These are phyloP conservation scores for Fusarium paranaense DNA, from an alignment of 2,329 filamentous ascomycete genomes.

Conservation along the genomic window DNA sequence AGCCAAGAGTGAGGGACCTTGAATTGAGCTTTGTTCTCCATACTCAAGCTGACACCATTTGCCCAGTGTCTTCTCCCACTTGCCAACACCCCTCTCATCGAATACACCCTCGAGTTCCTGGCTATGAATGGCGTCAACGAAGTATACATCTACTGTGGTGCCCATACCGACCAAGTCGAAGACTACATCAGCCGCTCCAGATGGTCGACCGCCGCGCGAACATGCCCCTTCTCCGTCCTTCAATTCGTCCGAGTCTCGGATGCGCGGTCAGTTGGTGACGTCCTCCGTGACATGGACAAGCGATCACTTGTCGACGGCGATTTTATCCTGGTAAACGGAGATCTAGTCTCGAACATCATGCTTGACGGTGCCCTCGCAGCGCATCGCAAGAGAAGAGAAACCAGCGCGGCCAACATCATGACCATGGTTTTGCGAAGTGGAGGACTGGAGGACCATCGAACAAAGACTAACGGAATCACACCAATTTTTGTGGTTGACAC, in stretches of 20 bases:
- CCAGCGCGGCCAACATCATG: constrained; percentile 97
- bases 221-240: constrained; percentile 78
- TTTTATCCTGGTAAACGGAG: constrained; percentile 92
- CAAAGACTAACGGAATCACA: constrained; percentile 79
- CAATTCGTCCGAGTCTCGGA: constrained; percentile 87
- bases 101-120: constrained; percentile 97
- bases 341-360: constrained; percentile 89
- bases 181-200: constrained; percentile 83
- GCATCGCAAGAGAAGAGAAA: constrained; percentile 83
- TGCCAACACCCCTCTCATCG: constrained; percentile 93
- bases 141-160: constrained; percentile 90
- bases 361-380: constrained; percentile 82
- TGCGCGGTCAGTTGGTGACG: constrained; percentile 89
- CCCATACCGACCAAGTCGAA: constrained; percentile 88
- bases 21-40: not conserved
- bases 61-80: constrained; percentile 88
- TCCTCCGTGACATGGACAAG: constrained; percentile 91
- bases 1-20: constrained; percentile 77
- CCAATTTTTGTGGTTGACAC: constrained; percentile 91
- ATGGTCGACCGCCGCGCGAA: constrained; percentile 71
- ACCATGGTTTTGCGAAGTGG: constrained; percentile 90
- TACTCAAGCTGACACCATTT: constrained; percentile 32
- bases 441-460: constrained; percentile 76
- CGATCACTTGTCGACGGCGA: constrained; percentile 88
- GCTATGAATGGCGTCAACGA: constrained; percentile 96